These are phyloP conservation scores for Penicillium crystallinum DNA, from an alignment of 495 filamentous ascomycete species.

Conservation along the genomic window DNA sequence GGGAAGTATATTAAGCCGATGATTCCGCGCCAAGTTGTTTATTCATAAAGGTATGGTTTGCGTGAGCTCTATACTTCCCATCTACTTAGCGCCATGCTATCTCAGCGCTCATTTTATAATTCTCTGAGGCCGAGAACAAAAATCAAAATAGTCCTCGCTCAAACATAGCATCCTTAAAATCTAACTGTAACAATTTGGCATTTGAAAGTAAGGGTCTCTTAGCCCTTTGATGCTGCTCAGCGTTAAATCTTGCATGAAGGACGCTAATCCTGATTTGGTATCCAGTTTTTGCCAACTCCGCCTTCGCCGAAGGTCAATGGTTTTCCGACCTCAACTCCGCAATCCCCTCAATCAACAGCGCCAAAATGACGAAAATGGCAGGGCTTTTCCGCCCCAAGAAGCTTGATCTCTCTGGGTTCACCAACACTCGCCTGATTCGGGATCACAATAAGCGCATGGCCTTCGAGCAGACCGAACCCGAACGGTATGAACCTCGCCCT, in stretches of 20 bases:
- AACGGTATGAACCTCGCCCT: slow-evolving; percentile 55
- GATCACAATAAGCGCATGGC: slow-evolving; percentile 95
- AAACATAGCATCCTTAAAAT: background rate
- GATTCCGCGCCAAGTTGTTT: background rate
- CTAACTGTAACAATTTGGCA: background rate
- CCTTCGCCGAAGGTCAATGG: slow-evolving; percentile 11
- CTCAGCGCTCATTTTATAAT: background rate
- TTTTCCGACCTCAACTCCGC: slow-evolving; percentile 7
- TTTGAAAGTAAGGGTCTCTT: background rate
- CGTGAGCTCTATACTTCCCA: background rate
- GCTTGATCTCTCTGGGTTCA: slow-evolving; percentile 78
- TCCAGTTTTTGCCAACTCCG: slow-evolving; percentile 23
- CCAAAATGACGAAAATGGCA: slow-evolving; percentile 23
- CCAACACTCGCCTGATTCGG: slow-evolving; percentile 78
- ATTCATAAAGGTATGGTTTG: background rate
- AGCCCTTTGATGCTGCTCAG: background rate
- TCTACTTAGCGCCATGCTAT: background rate
- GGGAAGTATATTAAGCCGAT: background rate
- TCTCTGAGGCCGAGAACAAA: background rate
- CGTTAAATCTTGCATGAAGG: slow-evolving; percentile 10
- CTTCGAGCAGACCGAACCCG: slow-evolving; percentile 75
- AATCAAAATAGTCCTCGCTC: background rate
- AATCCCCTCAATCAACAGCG: background rate
- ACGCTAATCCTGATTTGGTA: slow-evolving; percentile 34
- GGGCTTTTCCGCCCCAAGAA: slow-evolving; percentile 80